Conservation (phyloP, 108 stramenopile species). For the Nitzschia inconspicua region DNA sequence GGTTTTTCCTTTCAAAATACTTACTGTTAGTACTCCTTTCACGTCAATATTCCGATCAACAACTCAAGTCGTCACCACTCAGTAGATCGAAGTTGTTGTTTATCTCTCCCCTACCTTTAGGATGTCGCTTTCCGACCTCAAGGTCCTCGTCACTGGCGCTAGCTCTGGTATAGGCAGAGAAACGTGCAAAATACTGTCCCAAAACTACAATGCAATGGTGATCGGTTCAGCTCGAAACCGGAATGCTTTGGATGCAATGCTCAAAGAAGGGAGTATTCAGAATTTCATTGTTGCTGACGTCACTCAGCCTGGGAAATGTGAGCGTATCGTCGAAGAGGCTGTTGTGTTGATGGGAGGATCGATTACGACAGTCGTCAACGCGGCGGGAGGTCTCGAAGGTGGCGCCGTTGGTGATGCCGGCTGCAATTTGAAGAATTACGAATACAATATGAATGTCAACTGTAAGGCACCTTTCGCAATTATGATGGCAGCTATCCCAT, state of each 20-base stretch:
- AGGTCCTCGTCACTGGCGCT: constrained; percentile 56
- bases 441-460: constrained; percentile 51
- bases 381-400: constrained; percentile 47
- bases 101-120: neutral
- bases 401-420: constrained; percentile 42
- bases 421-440: constrained; percentile 39
- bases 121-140: constrained; percentile 9
- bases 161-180: constrained; percentile 54
- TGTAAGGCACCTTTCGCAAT: constrained; percentile 61
- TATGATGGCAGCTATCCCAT: constrained; percentile 52
- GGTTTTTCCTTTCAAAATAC: no score
- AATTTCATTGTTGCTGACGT: constrained; percentile 49
- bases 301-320: constrained; percentile 27
- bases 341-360: constrained; percentile 31
- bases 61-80: no score
- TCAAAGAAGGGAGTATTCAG: constrained; percentile 24
- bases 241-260: constrained; percentile 24
- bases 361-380: constrained; percentile 51
- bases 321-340: constrained; percentile 39
- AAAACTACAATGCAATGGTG: constrained; percentile 36
- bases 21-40: no score
- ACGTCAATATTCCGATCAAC: no score
- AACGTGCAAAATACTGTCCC: constrained; percentile 37
- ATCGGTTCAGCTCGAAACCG: constrained; percentile 47
- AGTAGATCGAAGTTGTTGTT: no score